Base-by-base conservation (phyloP, 2,329 filamentous ascomycete genomes). In the Penicillium verrucosum region DNA sequence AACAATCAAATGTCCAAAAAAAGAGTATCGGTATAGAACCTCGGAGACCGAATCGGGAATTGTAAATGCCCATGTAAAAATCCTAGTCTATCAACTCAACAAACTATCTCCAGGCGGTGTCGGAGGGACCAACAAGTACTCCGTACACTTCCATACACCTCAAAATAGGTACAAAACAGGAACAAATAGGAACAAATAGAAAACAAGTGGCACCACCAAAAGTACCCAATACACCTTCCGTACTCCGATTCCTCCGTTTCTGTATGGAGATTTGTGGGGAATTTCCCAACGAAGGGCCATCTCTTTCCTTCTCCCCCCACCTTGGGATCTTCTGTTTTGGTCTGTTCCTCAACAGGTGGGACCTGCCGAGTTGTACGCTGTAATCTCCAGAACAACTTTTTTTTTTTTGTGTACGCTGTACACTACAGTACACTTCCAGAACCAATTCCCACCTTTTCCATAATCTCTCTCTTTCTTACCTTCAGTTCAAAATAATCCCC, bases 321-420 rank as follows among this genome's bases (percentile, higher is more conserved):
- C 37, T 43, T 18, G 25, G 29, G 45, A 60, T 57, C 58, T 52
- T 50, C 50, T 44, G 40, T 53, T 45, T 44, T 48, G 25, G 30
- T 57, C 45, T 38, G 42, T 59, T 54, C 48, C 61, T 63, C 63
- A 65, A 58, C 61, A 54, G 44, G 57, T 61, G 64, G 60, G 64
- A 43, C 55, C 60, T 59, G 48, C 64, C 61, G 58, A 61, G 51
- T 63, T 65, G 57, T 66, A 66, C 64, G 64, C 63, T 65, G 64
- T 66, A 66, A 61, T 63, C 54, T 66, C 62, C 61, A 66, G 64
- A 59, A 66, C 63, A 64, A 60, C 56, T 59, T 61, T 54, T 63
- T 60, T 63, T 60, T 63, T 60, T 55, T 45, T 51, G 53, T 63
- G 57, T 60, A 59, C 60, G 59, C 58, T 41, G 61, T 62, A 61